Base-by-base conservation (phyloP, 192 early-diverging fungal species). In the Podila verticillata region DNA sequence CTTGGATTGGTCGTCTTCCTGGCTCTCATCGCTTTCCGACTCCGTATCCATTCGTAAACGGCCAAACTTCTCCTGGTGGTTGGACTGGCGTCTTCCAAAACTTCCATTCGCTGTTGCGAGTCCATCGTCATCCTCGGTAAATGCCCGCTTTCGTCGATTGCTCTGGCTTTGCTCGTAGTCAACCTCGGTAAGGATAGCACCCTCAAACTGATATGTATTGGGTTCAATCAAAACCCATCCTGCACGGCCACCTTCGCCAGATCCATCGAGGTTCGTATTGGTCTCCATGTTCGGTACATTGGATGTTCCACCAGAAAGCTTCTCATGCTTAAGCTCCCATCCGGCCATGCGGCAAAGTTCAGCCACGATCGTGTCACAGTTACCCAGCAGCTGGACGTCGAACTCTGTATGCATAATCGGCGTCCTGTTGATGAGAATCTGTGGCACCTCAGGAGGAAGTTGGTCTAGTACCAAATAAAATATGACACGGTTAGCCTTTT, bases 361-460 rank as follows among this genome's bases (percentile, higher is more conserved):
- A 10, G 88, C 87, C 4, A 95, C 92, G 56, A 97, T 94, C n/a
- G 87, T 83, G 73, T 98, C 97, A 48, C 91, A 92, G 66, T 97
- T 88, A 2, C 97, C 97, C 9, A 96, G 81, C 28, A 98, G 71
- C 62, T 96, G 94, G 8, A 97, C 91, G 58, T 97, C 97, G 88
- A 98, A 98, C 32, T 89, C 89, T 82, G 95, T 89, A 67, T 96
- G 92, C 36, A 89, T 82, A 20, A 96, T 92, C 5, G 92, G 90
- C 47, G 96, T 96, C 58, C 92, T 88, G 87, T 99, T 99, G 82
- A 99, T 96, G 8, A 99, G 84, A n/a, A 99, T 91, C 71, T 96
- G 95, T 0, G 96, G 96, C 4, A 99, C 94, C 7, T 81, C 73
- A 57, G 92, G 91, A 20, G 96, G 96, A 48, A 97, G 88, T 63